Base-by-base conservation (phyloP, 73 alveolate genomes). In the Symbiodinium natans region DNA sequence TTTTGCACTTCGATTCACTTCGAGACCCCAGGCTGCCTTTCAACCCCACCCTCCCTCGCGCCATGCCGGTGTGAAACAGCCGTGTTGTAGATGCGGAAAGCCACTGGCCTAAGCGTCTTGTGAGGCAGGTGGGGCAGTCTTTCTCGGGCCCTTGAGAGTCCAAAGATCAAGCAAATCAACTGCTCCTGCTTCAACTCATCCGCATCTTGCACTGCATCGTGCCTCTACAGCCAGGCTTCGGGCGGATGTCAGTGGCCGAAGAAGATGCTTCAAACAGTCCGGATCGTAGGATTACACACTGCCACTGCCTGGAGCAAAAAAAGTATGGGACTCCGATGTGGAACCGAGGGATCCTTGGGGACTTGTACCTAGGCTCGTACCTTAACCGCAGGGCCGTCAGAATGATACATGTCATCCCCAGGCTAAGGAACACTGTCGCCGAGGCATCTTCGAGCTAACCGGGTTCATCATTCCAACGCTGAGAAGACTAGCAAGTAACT, bases 201-300 rank as follows among this genome's bases (percentile, higher is more conserved):
- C n/a, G n/a, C n/a, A n/a, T n/a, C n/a, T n/a, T n/a, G n/a, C n/a
- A 11, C 56, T 43, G 5, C 11, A 8, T 11, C 29, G 68, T 52
- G n/a, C 68, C 13, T 52, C 68, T 52, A 0, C 9, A 63, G 39
- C 80, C 29, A 23, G 52, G 96, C n/a, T 15, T 19, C 86, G 33
- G 29, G 63, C 96, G 77, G 88, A 90, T 63, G 96, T 68, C 96
- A 90, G 96, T 75, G 96, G 96, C 96, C 96, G 33, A 74, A 74
- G 19, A 63, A 63, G 80, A 74, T 74, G 88, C 38, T 90, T 90
- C 88, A 90, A 90, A 90, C 96, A 90, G 77, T 90, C 96, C 96
- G 77, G 54, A 88, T 63, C 80, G 52, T 90, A 90, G 46, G 96
- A 90, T 83, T 90, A 90, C 96, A 90, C 88, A 84, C 96, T 71